Percentiles rank a stretch among this genome's conserved stretches.
These are phyloP conservation scores for Eimeria praecox DNA, from an alignment of 169 alveolate genomes.

Conservation along the genomic window DNA sequence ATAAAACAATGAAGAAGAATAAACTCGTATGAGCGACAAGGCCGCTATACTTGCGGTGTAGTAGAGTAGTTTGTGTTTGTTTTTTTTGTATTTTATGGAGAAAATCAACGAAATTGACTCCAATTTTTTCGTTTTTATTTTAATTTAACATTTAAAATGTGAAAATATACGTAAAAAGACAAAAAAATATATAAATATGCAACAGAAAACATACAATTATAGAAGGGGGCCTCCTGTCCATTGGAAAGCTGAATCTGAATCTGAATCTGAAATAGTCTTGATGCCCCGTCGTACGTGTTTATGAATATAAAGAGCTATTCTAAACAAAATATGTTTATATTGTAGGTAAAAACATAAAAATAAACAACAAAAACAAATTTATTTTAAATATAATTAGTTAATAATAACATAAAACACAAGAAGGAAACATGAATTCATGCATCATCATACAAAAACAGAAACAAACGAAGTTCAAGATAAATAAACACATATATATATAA, in stretches of 20 bases:
- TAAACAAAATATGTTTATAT: background rate
- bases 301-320: background rate
- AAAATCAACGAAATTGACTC: slow-evolving; percentile 74
- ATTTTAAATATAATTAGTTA: background rate
- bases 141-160: background rate
- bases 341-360: no score
- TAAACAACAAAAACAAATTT: no score
- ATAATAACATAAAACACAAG: background rate
- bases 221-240: slow-evolving; percentile 64
- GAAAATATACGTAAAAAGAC: background rate
- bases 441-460: background rate
- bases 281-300: background rate
- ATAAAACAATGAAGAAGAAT: background rate
- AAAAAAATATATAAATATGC: background rate
- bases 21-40: background rate
- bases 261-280: background rate
- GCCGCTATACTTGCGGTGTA: no score
- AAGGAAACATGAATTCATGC: background rate
- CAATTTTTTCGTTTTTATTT: slow-evolving; percentile 60
- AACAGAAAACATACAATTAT: slow-evolving; percentile 52
- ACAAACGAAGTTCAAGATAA: background rate
- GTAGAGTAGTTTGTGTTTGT: no score
- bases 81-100: background rate
- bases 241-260: background rate
- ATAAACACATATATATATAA: no score